These are phyloP conservation scores for Ceratobasidium sp. DNA, from an alignment of 1,284 basidiomycete genomes.

Conservation along the genomic window DNA sequence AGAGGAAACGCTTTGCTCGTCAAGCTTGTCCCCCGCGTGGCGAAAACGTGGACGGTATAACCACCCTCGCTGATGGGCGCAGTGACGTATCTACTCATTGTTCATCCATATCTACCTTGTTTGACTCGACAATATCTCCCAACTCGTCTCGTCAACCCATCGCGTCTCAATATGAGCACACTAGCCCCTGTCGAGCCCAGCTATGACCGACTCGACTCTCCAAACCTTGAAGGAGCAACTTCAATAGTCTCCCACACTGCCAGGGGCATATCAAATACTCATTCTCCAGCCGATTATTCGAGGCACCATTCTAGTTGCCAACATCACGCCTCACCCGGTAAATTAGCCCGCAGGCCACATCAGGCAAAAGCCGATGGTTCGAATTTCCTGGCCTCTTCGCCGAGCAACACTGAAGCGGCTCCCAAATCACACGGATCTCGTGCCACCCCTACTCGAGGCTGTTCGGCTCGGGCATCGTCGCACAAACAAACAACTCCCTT, in stretches of 20 bases:
- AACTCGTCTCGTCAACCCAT: background rate
- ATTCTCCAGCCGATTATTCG: background rate
- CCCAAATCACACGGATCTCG: background rate
- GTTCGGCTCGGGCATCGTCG: conserved; percentile 2
- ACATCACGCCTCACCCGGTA: conserved; percentile 5
- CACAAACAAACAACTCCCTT: background rate
- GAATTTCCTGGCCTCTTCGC: background rate
- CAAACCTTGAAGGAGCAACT: background rate
- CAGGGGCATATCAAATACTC: background rate
- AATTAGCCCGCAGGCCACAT: background rate
- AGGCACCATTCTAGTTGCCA: conserved; percentile 7
- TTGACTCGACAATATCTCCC: background rate
- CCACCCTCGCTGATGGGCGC: background rate
- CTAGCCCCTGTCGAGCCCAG: background rate
- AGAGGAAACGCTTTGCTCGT: conserved; percentile 23
- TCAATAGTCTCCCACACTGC: conserved; percentile 5
- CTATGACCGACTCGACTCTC: background rate
- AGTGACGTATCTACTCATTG: background rate
- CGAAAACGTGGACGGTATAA: conserved; percentile 5
- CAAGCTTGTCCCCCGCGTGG: background rate
- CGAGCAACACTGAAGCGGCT: background rate
- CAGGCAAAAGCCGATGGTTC: background rate
- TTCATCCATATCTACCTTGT: background rate
- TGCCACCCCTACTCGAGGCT: background rate
- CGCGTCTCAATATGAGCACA: conserved; percentile 2